A percentile compares a stretch with the other conserved stretches of the same genome.
These are phyloP conservation scores for Torrubiella hemipterigena DNA, from an alignment of 2,329 filamentous ascomycete species.

Conservation along the genomic window DNA sequence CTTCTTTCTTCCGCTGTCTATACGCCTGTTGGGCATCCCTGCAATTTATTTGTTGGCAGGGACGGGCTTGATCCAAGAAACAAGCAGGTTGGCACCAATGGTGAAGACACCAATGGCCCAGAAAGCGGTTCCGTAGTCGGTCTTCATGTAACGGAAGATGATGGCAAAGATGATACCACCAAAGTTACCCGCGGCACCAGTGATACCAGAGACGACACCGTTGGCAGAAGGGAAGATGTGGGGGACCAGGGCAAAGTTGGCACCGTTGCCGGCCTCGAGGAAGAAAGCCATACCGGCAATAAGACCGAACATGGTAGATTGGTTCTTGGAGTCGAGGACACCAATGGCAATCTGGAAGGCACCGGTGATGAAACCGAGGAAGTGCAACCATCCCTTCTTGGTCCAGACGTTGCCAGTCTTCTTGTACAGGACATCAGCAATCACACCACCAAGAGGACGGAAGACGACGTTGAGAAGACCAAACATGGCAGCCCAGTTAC, in stretches of 20 bases:
- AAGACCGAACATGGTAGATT: slow-evolving; percentile 68
- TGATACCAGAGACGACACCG: slow-evolving; percentile 62
- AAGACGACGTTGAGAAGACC: slow-evolving; percentile 60
- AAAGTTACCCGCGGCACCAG: slow-evolving; percentile 71
- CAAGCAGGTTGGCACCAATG: slow-evolving; percentile 3
- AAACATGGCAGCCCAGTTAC: slow-evolving; percentile 60
- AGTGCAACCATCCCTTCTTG: slow-evolving; percentile 18
- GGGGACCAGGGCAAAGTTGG: slow-evolving; percentile 76
- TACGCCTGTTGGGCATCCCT: no score
- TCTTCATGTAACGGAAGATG: slow-evolving; percentile 4
- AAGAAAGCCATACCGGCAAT: slow-evolving; percentile 71
- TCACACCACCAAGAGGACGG: slow-evolving; percentile 51
- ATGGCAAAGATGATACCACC: slow-evolving; percentile 71
- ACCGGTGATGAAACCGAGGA: slow-evolving; percentile 48
- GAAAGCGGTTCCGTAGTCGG: slow-evolving; percentile 3
- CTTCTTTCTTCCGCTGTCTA: no score
- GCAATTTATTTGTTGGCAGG: no score
- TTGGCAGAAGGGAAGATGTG: slow-evolving; percentile 79
- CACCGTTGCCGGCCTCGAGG: slow-evolving; percentile 73
- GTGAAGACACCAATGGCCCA: slow-evolving; percentile 5
- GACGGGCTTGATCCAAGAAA: slow-evolving; percentile 3
- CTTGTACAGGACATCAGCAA: slow-evolving; percentile 38
- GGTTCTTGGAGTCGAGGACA: slow-evolving; percentile 23
- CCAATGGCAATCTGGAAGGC: slow-evolving; percentile 50
- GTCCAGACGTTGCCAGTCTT: slow-evolving; percentile 12